Base-by-base conservation (phyloP, 495 filamentous ascomycete genomes). In the Parathielavia hyrcaniae region DNA sequence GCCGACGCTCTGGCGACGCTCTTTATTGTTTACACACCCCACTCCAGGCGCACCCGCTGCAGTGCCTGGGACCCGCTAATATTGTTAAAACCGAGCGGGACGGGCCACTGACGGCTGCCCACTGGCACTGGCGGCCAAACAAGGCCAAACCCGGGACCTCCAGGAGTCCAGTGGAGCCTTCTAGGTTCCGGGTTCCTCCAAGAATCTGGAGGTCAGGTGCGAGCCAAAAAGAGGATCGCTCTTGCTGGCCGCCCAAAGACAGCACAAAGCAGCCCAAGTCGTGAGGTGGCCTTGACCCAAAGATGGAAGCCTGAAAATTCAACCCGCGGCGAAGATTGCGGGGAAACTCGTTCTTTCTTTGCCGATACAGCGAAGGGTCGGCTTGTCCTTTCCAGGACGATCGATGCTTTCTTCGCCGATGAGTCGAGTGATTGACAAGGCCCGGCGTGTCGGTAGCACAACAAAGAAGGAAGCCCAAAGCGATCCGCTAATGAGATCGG, bases 11-110 rank as follows among this genome's bases (percentile, higher is more conserved):
- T 39, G 34, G 50, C 50, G 48, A 58, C 40, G 57, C 11, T 30
- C 45, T 60, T 66, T 64, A 61, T 60, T 69, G 67, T 69, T 69
- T 64, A 69, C 67, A 68, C 61, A 26, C 59, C 59, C 63, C 60
- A 57, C 63, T 49, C 13, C 32, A 46, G 19, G 13, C 26, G 49
- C 58, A 41, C 45, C 53, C 43, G n/a, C n/a, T n/a, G n/a, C n/a
- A 39, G 34, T 19, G 34, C 41, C 16, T 10, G 32, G 32, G 26
- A 22, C 52, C 58, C 53, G 53, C 54, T 34, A 35, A 56, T 50
- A 52, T 43, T 26, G 13, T 39, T 16, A 48, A 14, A 16, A 14
- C 43, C 26, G 34, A 7, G 17, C 53, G 53, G 44, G 53, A 50
- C 36, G 55, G 46, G 52, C 52, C 55, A 57, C 55, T 14, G 35